Conservation (phyloP, 2,329 filamentous ascomycete species). For the Clarireedia paspali region DNA sequence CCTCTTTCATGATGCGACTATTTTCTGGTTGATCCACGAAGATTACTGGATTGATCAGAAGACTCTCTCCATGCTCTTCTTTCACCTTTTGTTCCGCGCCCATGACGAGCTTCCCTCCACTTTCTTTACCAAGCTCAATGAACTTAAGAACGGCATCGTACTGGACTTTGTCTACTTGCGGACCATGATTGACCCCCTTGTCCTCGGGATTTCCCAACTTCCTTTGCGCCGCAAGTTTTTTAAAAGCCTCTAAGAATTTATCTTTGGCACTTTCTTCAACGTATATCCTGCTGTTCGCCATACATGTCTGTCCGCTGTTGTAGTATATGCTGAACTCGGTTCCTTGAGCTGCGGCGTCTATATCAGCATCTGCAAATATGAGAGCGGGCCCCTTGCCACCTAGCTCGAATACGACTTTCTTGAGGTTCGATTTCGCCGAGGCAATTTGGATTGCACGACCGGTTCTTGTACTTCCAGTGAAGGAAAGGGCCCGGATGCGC, state of each 20-base stretch:
- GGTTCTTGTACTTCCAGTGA: constrained; percentile 30
- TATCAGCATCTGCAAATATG: constrained; percentile 35
- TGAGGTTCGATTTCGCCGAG: constrained; percentile 33
- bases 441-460: constrained; percentile 31
- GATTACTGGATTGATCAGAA: constrained; percentile 62
- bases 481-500: constrained; percentile 19
- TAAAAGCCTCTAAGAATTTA: constrained; percentile 31
- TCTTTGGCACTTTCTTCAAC: constrained; percentile 49
- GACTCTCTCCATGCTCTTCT: constrained; percentile 33
- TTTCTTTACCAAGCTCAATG: constrained; percentile 31
- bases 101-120: constrained; percentile 31
- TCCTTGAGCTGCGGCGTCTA: constrained; percentile 37
- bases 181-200: constrained; percentile 36
- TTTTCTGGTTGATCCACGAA: constrained; percentile 57
- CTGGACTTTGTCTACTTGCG: constrained; percentile 36
- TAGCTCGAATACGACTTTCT: constrained; percentile 35
- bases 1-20: constrained; percentile 63
- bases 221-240: constrained; percentile 27
- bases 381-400: constrained; percentile 36
- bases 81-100: constrained; percentile 29
- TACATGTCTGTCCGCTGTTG: constrained; percentile 54
- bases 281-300: constrained; percentile 48
- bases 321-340: constrained; percentile 39
- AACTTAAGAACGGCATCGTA: constrained; percentile 37
- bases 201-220: constrained; percentile 30